phyloP scores from a whole-genome alignment of 768 basidiomycete genomes.

The Chiua virens region DNA sequence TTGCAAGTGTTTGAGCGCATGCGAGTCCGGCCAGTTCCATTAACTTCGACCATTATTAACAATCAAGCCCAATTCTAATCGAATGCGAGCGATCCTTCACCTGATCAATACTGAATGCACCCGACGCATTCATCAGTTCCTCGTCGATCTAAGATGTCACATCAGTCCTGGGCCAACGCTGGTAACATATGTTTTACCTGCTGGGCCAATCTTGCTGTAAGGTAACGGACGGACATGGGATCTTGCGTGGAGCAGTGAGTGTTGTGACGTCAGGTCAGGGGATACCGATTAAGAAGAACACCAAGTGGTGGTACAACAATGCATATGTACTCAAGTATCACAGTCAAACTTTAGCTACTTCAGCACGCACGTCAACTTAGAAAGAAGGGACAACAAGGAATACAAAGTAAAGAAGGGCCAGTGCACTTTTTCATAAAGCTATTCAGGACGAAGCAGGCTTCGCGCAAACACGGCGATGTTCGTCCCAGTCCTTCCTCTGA shows the following conservation, averaged over 20 bases:
- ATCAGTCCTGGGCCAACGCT: neutral
- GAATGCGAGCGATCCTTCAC: conserved; percentile 34
- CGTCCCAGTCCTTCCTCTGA: conserved; percentile 76
- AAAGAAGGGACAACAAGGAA: neutral
- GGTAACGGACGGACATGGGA: conserved; percentile 58
- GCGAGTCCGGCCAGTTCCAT: conserved; percentile 97
- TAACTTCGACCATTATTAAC: conserved; percentile 46
- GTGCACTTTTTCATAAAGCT: neutral
- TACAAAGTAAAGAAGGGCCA: neutral
- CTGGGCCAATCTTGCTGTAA: conserved; percentile 73
- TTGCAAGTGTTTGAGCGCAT: conserved; percentile 85
- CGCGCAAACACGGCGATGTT: conserved; percentile 70
- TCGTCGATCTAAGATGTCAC: conserved; percentile 74
- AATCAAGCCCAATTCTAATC: neutral
- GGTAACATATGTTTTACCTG: conserved; percentile 46
- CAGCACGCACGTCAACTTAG: neutral
- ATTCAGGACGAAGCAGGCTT: conserved; percentile 30
- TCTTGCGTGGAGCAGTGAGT: neutral
- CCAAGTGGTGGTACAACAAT: conserved; percentile 6
- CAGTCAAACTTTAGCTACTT: neutral
- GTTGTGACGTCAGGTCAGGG: neutral
- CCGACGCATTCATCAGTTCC: conserved; percentile 85
- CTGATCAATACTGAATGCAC: conserved; percentile 95
- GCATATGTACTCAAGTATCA: too few species aligned
- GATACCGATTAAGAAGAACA: neutral